These are phyloP conservation scores for Talaromyces amestolkiae DNA, from an alignment of 2,329 filamentous ascomycete species.

Conservation along the genomic window DNA sequence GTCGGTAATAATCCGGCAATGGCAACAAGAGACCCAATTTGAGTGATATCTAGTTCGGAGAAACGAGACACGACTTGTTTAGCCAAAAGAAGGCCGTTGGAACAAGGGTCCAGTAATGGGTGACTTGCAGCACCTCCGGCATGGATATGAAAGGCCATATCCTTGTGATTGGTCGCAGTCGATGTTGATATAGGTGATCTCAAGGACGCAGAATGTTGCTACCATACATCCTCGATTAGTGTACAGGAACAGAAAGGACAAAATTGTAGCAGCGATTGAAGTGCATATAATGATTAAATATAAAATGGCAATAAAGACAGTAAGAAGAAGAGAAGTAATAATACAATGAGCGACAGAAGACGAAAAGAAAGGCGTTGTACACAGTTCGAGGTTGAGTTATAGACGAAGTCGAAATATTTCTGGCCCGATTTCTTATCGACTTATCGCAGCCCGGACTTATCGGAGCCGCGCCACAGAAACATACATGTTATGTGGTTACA, in stretches of 20 bases:
- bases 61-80: slow-evolving; percentile 8
- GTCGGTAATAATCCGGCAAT: slow-evolving; percentile 15
- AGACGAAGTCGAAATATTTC: not conserved
- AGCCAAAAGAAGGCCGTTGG: not conserved
- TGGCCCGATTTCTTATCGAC: not conserved
- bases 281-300: not conserved
- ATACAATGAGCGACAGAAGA: slow-evolving; percentile 10
- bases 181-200: not conserved
- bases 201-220: not conserved
- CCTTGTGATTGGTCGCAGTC: not conserved
- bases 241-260: not conserved
- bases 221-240: not conserved
- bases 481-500: no score
- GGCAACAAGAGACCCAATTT: slow-evolving; percentile 17
- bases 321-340: not conserved
- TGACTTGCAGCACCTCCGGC: slow-evolving; percentile 13
- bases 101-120: slow-evolving; percentile 12
- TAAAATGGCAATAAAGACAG: not conserved
- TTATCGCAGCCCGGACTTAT: not conserved
- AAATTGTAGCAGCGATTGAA: not conserved
- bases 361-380: not conserved
- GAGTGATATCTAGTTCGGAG: slow-evolving; percentile 14
- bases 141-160: slow-evolving; percentile 16
- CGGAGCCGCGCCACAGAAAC: not conserved
- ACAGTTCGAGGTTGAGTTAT: not conserved